A percentile compares a stretch with the other conserved stretches of the same genome.
phyloP scores from a whole-genome alignment of 768 basidiomycete species.

The Termitomyces titanicus region DNA sequence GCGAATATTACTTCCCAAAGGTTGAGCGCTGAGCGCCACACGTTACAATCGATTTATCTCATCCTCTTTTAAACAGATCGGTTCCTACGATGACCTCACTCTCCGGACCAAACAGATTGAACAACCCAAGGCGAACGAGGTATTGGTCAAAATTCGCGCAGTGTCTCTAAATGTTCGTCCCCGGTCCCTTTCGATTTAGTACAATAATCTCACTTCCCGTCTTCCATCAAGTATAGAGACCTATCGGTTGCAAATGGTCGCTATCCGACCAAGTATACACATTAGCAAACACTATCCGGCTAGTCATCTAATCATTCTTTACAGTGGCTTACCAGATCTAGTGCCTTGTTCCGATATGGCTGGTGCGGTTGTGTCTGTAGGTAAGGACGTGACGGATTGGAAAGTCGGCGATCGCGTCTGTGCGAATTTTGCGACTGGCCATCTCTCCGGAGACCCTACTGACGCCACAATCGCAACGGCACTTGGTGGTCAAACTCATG shows the following conservation, averaged over 20 bases:
- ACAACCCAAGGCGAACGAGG: constrained; percentile 40
- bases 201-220: not conserved
- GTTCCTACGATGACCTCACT: constrained; percentile 21
- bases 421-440: constrained; percentile 48
- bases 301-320: not conserved
- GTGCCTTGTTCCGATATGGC: constrained; percentile 50
- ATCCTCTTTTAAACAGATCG: constrained; percentile 7
- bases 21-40: not conserved
- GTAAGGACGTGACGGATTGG: constrained; percentile 43
- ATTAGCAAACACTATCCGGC: not conserved
- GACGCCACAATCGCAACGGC: constrained; percentile 28
- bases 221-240: constrained; percentile 42
- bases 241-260: constrained; percentile 34
- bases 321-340: constrained; percentile 18
- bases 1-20: constrained; percentile 15
- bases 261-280: constrained; percentile 32
- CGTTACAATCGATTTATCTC: not conserved
- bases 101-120: constrained; percentile 21
- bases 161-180: constrained; percentile 48
- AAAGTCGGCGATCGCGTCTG: constrained; percentile 53
- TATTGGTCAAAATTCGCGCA: constrained; percentile 52
- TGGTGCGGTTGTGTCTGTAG: constrained; percentile 51
- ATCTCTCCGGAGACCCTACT: constrained; percentile 40
- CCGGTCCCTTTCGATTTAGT: not conserved
- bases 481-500: constrained; percentile 46